Base-by-base conservation (phyloP, 2,329 filamentous ascomycete genomes). In the Mycogone perniciosa region DNA sequence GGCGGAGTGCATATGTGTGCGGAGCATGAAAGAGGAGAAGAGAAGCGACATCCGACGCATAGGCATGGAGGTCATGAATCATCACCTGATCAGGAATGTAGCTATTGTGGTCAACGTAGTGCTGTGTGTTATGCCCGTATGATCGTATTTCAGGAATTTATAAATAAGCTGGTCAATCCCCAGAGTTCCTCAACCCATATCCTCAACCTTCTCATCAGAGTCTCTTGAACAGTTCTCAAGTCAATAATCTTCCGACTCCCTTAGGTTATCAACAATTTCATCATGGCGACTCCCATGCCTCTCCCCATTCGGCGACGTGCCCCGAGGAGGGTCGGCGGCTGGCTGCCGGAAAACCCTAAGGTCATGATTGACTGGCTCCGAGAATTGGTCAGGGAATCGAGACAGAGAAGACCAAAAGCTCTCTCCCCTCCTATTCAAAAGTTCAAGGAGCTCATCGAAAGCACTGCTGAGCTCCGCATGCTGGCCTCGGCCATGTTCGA, bases 391-490 rank as follows among this genome's bases (percentile, higher is more conserved):
- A 9, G 26, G 2, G 50, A 53, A 38, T 46, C 7, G 38, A 47
- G 6, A 33, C 42, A 9, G 31, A 46, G 11, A 3, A 35, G 33
- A 35, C 8, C 11, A 51, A 26, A 37, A 10, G 1, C 7, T 13
- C 44, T 30, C 31, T 9, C n/a, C 41, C 40, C 3, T 7, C 40
- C 38, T 2, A 30, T 56, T 2, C 30, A 48, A 26, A 9, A 54
- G 3, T 48, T 58, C 31, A 44, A 46, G 27, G 26, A 51, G 1
- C 46, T 58, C 0, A 57, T 55, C 2, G 54, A 57, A 13, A 55
- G 58, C 45, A 54, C 35, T 0, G 37, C 55, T 3, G 53, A 58
- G 29, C 56, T 62, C 29, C 58, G 60, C 5, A 61, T 62, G 59
- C 43, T 57, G 45, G 60, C 58, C 35, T 50, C 54, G 1, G 54